Conservation (phyloP, 441 rosid species). For the Hura crepitans region DNA sequence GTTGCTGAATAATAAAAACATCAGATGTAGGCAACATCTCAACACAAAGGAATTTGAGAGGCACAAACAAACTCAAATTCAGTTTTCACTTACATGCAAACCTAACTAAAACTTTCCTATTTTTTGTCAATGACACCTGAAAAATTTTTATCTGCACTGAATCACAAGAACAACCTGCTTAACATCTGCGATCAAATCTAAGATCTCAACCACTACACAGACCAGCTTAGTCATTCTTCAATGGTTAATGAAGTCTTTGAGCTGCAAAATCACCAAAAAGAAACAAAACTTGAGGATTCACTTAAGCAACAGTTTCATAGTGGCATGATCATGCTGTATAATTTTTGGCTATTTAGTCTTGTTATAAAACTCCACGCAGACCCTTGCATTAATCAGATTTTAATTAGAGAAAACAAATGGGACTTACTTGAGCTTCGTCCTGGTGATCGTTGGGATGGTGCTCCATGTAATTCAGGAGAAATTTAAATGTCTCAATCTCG, state of each 20-base stretch:
- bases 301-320: not conserved
- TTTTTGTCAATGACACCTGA: constrained; percentile 20
- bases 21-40: constrained; percentile 19
- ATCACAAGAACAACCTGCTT: constrained; percentile 26
- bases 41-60: constrained; percentile 20
- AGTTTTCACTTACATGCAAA: constrained; percentile 22
- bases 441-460: constrained; percentile 42
- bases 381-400: not conserved
- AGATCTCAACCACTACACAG: constrained; percentile 22
- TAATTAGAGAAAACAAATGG: not conserved
- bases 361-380: not conserved
- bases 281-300: not conserved
- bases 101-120: constrained; percentile 34
- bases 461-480: constrained; percentile 75
- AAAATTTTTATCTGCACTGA: constrained; percentile 14
- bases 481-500: constrained; percentile 91
- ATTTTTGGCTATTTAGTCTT: not conserved
- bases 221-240: constrained; percentile 21
- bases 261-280: constrained; percentile 34
- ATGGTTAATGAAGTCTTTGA: constrained; percentile 24
- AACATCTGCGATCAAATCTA: constrained; percentile 27
- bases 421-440: constrained; percentile 39
- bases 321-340: not conserved
- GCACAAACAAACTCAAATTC: constrained; percentile 16
- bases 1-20: constrained; percentile 13